Base-by-base conservation (phyloP, 495 filamentous ascomycete species). In the Ascobolus immersus region DNA sequence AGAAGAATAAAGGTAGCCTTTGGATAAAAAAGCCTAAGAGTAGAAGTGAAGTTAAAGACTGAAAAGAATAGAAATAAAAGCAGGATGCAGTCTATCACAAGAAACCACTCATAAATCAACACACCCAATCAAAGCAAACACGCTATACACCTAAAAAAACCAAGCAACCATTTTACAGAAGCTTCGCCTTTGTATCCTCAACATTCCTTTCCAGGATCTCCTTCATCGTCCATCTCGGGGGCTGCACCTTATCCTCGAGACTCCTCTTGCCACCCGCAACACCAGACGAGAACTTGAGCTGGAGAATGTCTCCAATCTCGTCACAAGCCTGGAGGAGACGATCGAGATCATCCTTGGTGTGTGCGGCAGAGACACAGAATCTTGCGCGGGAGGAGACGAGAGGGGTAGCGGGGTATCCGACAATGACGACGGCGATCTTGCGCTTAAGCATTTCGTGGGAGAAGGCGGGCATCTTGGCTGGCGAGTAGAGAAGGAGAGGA, bases 261-360 rank as follows among this genome's bases (percentile, higher is more conserved):
- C 62, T 61, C 17, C 72, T 58, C 4, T 71, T 76, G 32, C 86
- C 86, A 37, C 86, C 86, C 5, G 86, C 81, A 40, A 93, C 64
- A 38, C 86, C 86, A 12, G 77, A 89, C 2, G 80, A 89, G 57
- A 89, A 93, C 54, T 94, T 96, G 45, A 94, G 58, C 48, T 96
- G 82, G 15, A 96, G 59, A 24, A 86, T 65, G 48, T 91, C 74
- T 38, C 84, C 82, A 34, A 92, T 71, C 50, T 91, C 77, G 44
- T 94, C 79, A 49, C 82, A 94, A 14, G 89, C 86, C 9, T 68
- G 59, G 20, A 96, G 62, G 35, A 94, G 58, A 13, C 84, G 73
- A 53, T 96, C 89, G 40, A 96, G 63, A 51, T 96, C 86, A 35
- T 94, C 86, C 57, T 96, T 96, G 45, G 80, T 96, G 57, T 96